These are phyloP conservation scores for Podila verticillata DNA, from an alignment of 192 early-diverging fungal species.

Conservation along the genomic window DNA sequence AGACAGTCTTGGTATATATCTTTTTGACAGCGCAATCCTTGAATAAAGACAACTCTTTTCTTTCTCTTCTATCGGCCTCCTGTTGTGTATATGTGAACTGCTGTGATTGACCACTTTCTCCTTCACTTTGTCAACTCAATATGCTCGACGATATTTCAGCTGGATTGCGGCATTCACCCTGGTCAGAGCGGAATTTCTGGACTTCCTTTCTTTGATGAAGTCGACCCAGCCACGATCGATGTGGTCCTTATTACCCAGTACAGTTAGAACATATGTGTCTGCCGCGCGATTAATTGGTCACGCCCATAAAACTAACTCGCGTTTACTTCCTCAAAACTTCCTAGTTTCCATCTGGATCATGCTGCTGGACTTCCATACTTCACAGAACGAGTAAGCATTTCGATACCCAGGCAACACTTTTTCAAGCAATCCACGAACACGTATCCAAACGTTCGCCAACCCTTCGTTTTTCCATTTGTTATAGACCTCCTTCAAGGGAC, in stretches of 20 bases:
- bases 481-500: slow-evolving; percentile 93
- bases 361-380: slow-evolving; percentile 96
- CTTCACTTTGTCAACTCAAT: slow-evolving; percentile 3
- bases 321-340: background rate
- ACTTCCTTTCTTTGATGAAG: slow-evolving; percentile 94
- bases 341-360: slow-evolving; percentile 97
- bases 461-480: background rate
- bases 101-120: slow-evolving; percentile 3
- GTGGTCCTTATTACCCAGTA: slow-evolving; percentile 94
- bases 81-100: background rate
- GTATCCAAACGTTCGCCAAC: background rate
- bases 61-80: background rate
- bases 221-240: slow-evolving; percentile 91
- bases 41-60: slow-evolving; percentile 17
- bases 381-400: slow-evolving; percentile 81
- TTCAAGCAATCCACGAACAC: background rate
- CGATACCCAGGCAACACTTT: background rate
- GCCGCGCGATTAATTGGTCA: background rate
- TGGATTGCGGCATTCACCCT: slow-evolving; percentile 97
- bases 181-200: slow-evolving; percentile 90
- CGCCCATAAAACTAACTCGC: no score
- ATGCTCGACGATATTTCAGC: slow-evolving; percentile 50
- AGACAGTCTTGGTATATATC: slow-evolving; percentile 85
- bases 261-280: slow-evolving; percentile 9
- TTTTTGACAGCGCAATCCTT: background rate